Evolutionary conservation across 495 filamentous ascomycete species (phyloP), one percentile per base, ranked within the genome.

Genomic region (Penicillium roqueforti): DNA sequence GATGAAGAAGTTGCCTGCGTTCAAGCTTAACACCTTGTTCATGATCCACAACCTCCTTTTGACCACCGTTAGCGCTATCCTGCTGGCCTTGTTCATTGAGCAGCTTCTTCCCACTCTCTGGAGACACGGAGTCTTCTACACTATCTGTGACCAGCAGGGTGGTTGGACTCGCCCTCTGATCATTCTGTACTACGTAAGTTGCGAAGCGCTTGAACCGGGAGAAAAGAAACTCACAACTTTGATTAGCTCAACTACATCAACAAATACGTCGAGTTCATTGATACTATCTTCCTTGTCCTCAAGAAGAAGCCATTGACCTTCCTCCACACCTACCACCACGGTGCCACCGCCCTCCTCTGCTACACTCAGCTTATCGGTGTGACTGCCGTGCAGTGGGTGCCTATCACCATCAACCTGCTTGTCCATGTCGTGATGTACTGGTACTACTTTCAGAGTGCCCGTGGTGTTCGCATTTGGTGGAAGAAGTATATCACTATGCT

Each of bases 281-380:
- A 87, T 66, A 87, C 84, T 53, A 76, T 83, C 63, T 87, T 87
- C 74, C 78, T 87, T 14, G 79, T 86, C 66, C 76, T 87, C 57
- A 87, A 87, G 75, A 87, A 87, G 78, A 87, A 87, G 69, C 84
- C 84, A n/a, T 67, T 87, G 68, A 87, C 84, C 61, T 87, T 87
- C 77, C 80, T 87, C 53, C 84, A 87, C 75, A 86, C 84, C 63
- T 87, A 87, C 68, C 84, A 87, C 76, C 84, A 87, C 68, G 84
- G 84, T 60, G 84, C 84, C 53, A 87, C 84, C 22, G 84, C 84
- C 48, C 75, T 86, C 26, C 77, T 87, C 40, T 87, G 84, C 79
- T 87, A 85, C 71, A 86, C 83, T 48, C 84, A 87, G 67, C 76
- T 87, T 47, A 80, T 86, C 59, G 84, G 84, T 51, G 67, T 80